Evolutionary conservation across 352 stramenopile species (phyloP).

Genomic region (Elongisporangium senticosum): DNA sequence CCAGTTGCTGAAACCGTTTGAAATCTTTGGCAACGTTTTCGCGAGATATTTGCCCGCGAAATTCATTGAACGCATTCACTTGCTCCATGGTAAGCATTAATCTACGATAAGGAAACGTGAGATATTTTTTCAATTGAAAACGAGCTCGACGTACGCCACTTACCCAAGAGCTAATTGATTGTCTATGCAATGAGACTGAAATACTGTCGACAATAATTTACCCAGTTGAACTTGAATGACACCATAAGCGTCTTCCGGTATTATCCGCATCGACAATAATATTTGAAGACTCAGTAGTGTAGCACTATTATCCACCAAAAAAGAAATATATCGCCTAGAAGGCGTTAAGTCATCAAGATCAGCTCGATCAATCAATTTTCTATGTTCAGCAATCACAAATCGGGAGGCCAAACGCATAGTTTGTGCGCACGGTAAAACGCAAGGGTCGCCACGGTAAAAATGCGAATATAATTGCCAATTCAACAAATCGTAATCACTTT

Average conservation of each 20-base stretch:
- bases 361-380: constrained; percentile 19
- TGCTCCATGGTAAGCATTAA: constrained; percentile 77
- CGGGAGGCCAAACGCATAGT: constrained; percentile 52
- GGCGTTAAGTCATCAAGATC: constrained; percentile 31
- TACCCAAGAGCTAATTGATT: constrained; percentile 61
- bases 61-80: constrained; percentile 59
- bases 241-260: constrained; percentile 44
- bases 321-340: constrained; percentile 65
- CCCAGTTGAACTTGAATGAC: constrained; percentile 43
- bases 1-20: constrained; percentile 69
- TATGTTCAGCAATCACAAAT: constrained; percentile 57
- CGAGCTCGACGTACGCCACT: not conserved
- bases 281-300: constrained; percentile 61
- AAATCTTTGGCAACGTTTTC: constrained; percentile 84
- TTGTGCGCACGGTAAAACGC: constrained; percentile 36
- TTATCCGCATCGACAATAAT: constrained; percentile 48
- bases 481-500: not conserved
- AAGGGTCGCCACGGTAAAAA: constrained; percentile 60
- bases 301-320: constrained; percentile 57
- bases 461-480: constrained; percentile 34
- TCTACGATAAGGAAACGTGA: constrained; percentile 11
- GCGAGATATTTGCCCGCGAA: constrained; percentile 69
- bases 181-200: constrained; percentile 69
- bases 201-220: constrained; percentile 61
- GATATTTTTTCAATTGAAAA: not conserved